Evolutionary conservation across 2,329 filamentous ascomycete genomes (phyloP).

Genomic region (Mycosphaerella sp.): DNA sequence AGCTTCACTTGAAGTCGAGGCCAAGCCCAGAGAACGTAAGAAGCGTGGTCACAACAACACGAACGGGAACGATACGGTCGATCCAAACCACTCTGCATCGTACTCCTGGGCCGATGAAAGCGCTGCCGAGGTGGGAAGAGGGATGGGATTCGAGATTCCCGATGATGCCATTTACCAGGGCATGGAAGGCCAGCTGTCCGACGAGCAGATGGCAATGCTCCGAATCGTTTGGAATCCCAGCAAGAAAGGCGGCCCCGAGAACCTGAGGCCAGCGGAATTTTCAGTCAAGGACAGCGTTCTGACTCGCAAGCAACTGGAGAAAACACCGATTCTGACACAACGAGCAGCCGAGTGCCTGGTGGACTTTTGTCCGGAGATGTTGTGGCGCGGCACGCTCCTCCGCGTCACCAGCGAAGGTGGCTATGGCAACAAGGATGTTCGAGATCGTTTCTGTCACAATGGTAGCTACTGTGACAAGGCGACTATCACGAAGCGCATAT

Average conservation of each 20-base stretch:
- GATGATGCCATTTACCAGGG: constrained; percentile 31
- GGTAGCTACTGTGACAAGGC: constrained; percentile 33
- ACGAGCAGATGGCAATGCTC: constrained; percentile 25
- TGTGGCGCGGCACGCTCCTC: constrained; percentile 33
- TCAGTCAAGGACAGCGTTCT: constrained; percentile 31
- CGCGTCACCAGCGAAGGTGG: constrained; percentile 31
- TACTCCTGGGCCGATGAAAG: constrained; percentile 26
- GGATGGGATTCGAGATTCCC: constrained; percentile 18
- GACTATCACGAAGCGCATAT: constrained; percentile 35
- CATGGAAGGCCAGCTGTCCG: constrained; percentile 21
- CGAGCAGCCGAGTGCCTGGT: constrained; percentile 33
- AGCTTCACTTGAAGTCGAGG: constrained; percentile 14
- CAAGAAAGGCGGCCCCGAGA: constrained; percentile 30
- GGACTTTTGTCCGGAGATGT: constrained; percentile 35
- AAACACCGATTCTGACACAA: constrained; percentile 26
- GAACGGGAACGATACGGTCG: constrained; percentile 21
- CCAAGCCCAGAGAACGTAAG: constrained; percentile 22
- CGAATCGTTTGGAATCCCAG: constrained; percentile 33
- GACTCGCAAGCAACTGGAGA: constrained; percentile 30
- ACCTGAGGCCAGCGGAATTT: constrained; percentile 31
- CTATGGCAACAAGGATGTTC: constrained; percentile 32
- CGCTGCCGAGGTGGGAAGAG: constrained; percentile 11
- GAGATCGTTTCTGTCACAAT: constrained; percentile 33
- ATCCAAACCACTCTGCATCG: constrained; percentile 30
- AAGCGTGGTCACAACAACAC: constrained; percentile 18